Evolutionary conservation across 139 green algal genomes (phyloP), one percentile per base, ranked within the genome.

Genomic region (Yamagishiella unicocca): DNA sequence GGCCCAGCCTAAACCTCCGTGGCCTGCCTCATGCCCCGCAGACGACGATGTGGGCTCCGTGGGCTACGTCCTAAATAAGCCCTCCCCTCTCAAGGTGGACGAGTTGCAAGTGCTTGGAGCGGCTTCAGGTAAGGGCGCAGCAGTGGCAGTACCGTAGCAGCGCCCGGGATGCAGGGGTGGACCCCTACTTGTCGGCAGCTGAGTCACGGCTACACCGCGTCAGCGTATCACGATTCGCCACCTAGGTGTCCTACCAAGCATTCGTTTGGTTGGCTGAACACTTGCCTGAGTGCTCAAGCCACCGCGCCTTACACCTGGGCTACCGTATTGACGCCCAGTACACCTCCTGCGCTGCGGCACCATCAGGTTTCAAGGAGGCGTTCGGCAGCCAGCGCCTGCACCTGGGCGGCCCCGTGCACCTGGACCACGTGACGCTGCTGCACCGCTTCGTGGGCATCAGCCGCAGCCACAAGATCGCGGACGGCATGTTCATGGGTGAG

Each of bases 61-160:
- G 3, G 91, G 91, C 24, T 92, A 91, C 67, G 74, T 94, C 46
- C 67, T 94, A 0, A 94, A 94, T 89, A 92, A 92, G 79, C 58
- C 91, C 9, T 92, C 89, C 1, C 87, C 87, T 0, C 71, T 94
- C 53, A 35, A 9, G 8, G 71, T 94, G 27, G 54, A 58, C 19
- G 91, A 94, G 45, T 71, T 94, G 46, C 87, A 83, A 17, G 55
- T 92, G 5, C 75, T 87, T 27, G 74, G 55, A 6, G 80, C 80
- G 0, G 86, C 81, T 0, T 6, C 53, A 70, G 89, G 89, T 92
- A 45, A 73, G 85, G 6, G 22, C 19, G 6, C 6, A 9, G 19
- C 58, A n/a, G n/a, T n/a, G n/a, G n/a, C n/a, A n/a, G n/a, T n/a
- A n/a, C n/a, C n/a, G n/a, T n/a, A n/a, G n/a, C n/a, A n/a, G n/a